These are phyloP conservation scores for Alopecurus myosuroides DNA, from an alignment of 176 grass and related monocot genomes.

Conservation along the genomic window DNA sequence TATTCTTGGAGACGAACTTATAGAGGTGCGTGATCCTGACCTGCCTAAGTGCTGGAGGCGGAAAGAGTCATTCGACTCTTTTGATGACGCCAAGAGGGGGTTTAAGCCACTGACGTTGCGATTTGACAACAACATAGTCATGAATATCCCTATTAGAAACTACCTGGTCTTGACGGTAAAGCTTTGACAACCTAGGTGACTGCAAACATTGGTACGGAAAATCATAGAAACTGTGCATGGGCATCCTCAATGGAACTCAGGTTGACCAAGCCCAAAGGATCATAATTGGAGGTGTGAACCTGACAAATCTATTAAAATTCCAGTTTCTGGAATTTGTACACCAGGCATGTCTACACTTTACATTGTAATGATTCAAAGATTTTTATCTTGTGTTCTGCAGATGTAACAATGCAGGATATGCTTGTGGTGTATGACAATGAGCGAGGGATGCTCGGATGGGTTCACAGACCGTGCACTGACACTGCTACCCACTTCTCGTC, in stretches of 20 bases:
- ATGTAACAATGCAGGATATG: constrained; percentile 68
- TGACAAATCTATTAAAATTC: background rate
- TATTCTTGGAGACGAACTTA: constrained; percentile 27
- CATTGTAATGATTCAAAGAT: background rate
- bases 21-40: constrained; percentile 27
- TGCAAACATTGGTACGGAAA: background rate
- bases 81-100: constrained; percentile 50
- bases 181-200: background rate
- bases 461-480: constrained; percentile 22
- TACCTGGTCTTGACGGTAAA: constrained; percentile 77
- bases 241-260: constrained; percentile 66
- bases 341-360: background rate
- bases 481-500: background rate
- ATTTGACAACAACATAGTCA: constrained; percentile 39
- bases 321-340: background rate
- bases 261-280: constrained; percentile 24
- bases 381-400: constrained; percentile 23
- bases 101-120: constrained; percentile 52
- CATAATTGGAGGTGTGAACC: constrained; percentile 65
- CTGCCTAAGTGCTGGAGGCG: constrained; percentile 47
- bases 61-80: constrained; percentile 60
- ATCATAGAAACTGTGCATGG: constrained; percentile 44
- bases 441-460: constrained; percentile 57
- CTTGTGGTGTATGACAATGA: constrained; percentile 90
- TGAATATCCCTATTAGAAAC: constrained; percentile 77